Evolutionary conservation across 345 rosid species (phyloP), one percentile per base, ranked within the genome.

Genomic region (Salix suchowensis): DNA sequence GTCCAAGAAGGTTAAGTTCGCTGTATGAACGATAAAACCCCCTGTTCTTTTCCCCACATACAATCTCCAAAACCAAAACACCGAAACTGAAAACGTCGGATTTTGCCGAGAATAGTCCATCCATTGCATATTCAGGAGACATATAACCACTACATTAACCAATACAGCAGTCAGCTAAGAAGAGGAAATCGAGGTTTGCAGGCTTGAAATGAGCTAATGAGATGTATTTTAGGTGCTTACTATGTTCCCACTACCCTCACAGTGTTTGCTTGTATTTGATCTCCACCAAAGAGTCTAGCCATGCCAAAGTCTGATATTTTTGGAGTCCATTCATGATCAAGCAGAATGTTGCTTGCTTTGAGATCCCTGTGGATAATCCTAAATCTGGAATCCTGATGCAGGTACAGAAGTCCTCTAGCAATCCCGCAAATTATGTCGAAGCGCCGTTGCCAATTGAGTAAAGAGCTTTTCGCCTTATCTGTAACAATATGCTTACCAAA

Each of bases 61-160:
- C 76, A 14, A 89, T 86, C 84, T 93, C 98, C 76, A 89, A 79
- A 19, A 91, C 84, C 42, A 93, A 61, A n/a, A 93, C 92, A 13
- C 93, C 98, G 1, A 93, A 93, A 74, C 94, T 86, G 65, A 90
- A 93, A 60, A 88, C 91, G 68, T 93, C 94, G 0, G 92, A 93
- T 74, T 91, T 93, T 11, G 54, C 79, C 0, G 98, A 93, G 87
- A 88, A 93, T 9, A 76, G 80, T 0, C 97, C 94, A 13, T 91
- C 93, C 92, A 91, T 89, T 13, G 94, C 94, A 68, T 93, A 93
- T 77, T 93, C 97, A 0, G 94, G 97, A 26, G 94, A 85, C 92
- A 93, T 93, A 72, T 93, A 93, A 1, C 94, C 97, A 40, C 94
- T 93, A 78, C 81, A 72, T 66, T 67, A 54, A 76, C 13, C 40